These are phyloP conservation scores for Candida alai DNA, from an alignment of 805 yeast genomes.

Conservation along the genomic window DNA sequence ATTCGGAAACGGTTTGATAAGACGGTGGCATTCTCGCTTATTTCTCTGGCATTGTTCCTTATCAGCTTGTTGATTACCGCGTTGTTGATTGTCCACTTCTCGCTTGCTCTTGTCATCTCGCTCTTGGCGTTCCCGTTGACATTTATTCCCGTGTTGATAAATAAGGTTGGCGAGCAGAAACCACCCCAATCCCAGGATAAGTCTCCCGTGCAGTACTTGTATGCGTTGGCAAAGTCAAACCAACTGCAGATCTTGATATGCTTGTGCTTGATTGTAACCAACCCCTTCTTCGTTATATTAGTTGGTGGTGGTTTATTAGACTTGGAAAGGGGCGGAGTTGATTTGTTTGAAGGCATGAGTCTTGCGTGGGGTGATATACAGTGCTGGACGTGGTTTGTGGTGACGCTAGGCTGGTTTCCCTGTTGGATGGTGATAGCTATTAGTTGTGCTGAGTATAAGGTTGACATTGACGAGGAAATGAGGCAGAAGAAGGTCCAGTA, in stretches of 20 bases:
- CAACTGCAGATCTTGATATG: constrained; percentile 22
- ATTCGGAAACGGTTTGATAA: constrained; percentile 15
- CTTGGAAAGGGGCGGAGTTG: constrained; percentile 31
- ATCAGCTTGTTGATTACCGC: constrained; percentile 71
- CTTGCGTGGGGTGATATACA: constrained; percentile 65
- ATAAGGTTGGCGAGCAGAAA: background rate
- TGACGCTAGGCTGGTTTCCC: constrained; percentile 78
- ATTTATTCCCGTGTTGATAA: constrained; percentile 38
- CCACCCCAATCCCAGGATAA: constrained; percentile 1
- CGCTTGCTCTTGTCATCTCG: constrained; percentile 73
- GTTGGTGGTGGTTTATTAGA: constrained; percentile 22
- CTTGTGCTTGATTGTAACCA: constrained; percentile 40
- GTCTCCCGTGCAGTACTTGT: no score
- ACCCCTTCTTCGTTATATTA: constrained; percentile 44
- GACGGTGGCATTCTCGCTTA: constrained; percentile 21
- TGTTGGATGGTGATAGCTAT: constrained; percentile 54
- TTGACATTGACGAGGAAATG: constrained; percentile 3
- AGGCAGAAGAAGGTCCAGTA: constrained; percentile 1
- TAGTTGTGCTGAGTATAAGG: constrained; percentile 1
- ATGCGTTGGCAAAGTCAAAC: constrained; percentile 10
- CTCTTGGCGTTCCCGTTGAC: constrained; percentile 73
- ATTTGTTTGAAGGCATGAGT: constrained; percentile 49
- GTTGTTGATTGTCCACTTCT: constrained; percentile 75
- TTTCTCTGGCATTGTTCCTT: constrained; percentile 48
- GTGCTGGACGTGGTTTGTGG: constrained; percentile 82